Percentiles rank a stretch among this genome's conserved stretches.
Evolutionary conservation across 2,329 filamentous ascomycete genomes (phyloP).

Genomic region (Claviceps capensis): DNA sequence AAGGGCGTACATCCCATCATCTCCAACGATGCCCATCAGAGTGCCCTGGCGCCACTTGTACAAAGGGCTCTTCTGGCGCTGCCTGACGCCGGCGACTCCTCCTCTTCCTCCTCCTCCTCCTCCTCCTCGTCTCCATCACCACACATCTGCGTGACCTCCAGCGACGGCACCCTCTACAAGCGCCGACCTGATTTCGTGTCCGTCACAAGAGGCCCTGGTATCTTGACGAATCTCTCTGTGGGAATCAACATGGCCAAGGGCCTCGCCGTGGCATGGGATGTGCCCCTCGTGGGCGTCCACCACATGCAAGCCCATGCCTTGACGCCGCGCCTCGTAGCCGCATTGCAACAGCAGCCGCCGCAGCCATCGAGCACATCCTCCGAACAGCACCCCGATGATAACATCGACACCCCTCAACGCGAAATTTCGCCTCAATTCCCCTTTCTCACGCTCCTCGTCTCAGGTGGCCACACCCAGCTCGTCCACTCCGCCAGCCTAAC

Average conservation of each 20-base stretch:
- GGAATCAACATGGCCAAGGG: conserved; percentile 82
- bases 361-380: neutral
- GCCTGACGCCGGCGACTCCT: conserved; percentile 12
- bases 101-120: neutral
- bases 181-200: conserved; percentile 68
- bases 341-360: conserved; percentile 26
- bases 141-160: neutral
- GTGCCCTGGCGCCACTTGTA: conserved; percentile 55
- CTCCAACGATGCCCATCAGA: conserved; percentile 63
- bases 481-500: conserved; percentile 57
- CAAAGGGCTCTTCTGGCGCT: conserved; percentile 46
- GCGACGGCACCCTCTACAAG: conserved; percentile 1
- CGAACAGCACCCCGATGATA: conserved; percentile 4
- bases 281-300: conserved; percentile 75
- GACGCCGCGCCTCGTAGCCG: conserved; percentile 64
- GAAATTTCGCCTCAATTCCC: conserved; percentile 45
- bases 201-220: conserved; percentile 82
- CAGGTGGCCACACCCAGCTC: conserved; percentile 83
- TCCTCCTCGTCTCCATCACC: neutral
- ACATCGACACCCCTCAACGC: conserved; percentile 24
- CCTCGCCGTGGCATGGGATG: conserved; percentile 66
- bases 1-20: conserved; percentile 68
- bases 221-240: conserved; percentile 62
- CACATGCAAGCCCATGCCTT: conserved; percentile 97
- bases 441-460: conserved; percentile 78